These are phyloP conservation scores for Entonaema liquescens DNA, from an alignment of 495 filamentous ascomycete genomes.

Conservation along the genomic window DNA sequence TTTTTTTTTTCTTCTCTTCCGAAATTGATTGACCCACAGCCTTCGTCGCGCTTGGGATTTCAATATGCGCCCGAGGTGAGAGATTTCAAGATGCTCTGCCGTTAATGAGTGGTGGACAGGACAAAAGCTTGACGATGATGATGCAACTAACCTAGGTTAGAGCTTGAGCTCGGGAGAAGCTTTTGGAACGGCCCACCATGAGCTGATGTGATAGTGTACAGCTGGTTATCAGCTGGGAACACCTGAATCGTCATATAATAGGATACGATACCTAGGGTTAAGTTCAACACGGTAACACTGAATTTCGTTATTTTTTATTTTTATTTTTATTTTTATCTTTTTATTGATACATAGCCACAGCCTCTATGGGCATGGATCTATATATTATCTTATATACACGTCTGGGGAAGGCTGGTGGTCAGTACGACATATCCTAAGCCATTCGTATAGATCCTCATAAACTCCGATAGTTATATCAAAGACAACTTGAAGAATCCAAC, in stretches of 20 bases:
- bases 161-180: neutral
- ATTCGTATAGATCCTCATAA: neutral
- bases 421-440: no score
- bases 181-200: conserved; percentile 30
- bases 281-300: no score
- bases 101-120: no score
- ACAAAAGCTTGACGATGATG: neutral
- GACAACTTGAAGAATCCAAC: neutral
- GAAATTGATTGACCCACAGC: neutral
- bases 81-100: no score
- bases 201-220: conserved; percentile 9
- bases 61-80: conserved; percentile 13
- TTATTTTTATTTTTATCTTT: no score
- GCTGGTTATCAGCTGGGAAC: conserved; percentile 1
- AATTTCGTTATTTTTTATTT: no score
- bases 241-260: neutral
- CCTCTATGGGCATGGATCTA: neutral
- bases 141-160: neutral
- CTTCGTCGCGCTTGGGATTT: neutral
- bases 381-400: neutral
- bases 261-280: neutral
- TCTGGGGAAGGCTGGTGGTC: neutral
- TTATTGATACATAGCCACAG: neutral
- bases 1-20: no score
- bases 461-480: neutral